These are phyloP conservation scores for Trebouxiophyceae sp. DNA, from an alignment of 163 green algal species.

Conservation along the genomic window DNA sequence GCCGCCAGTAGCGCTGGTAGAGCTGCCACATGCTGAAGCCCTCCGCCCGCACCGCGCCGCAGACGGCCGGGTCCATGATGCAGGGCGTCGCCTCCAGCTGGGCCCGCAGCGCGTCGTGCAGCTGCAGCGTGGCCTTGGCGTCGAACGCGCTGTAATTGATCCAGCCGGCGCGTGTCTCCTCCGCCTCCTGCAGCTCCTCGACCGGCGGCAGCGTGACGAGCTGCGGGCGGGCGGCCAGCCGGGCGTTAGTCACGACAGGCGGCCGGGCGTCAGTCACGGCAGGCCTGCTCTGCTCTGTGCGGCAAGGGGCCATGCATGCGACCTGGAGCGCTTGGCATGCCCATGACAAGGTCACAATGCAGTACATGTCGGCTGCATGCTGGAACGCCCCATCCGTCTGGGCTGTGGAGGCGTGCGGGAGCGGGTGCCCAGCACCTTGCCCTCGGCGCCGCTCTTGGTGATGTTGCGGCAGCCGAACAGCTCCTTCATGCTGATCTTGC, in stretches of 20 bases:
- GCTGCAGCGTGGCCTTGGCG: slow-evolving; percentile 82
- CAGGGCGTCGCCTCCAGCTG: slow-evolving; percentile 12
- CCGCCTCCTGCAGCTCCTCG: slow-evolving; percentile 68
- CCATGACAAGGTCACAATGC: too few relatives aligned
- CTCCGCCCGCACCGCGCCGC: neutral
- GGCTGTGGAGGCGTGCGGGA: too few relatives aligned
- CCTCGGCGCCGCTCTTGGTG: slow-evolving; percentile 50
- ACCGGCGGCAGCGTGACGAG: slow-evolving; percentile 56
- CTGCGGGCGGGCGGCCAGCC: too few relatives aligned
- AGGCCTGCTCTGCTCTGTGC: too few relatives aligned
- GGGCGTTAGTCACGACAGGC: too few relatives aligned
- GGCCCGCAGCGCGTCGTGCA: slow-evolving; percentile 48
- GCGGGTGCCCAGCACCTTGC: too few relatives aligned
- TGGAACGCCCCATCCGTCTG: too few relatives aligned
- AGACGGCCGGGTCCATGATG: slow-evolving; percentile 24
- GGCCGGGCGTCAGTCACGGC: too few relatives aligned
- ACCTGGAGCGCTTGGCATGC: too few relatives aligned
- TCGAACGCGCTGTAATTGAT: slow-evolving; percentile 91
- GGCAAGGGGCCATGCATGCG: too few relatives aligned
- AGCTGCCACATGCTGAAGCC: slow-evolving; percentile 70
- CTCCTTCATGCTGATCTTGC: slow-evolving; percentile 87
- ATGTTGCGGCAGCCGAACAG: slow-evolving; percentile 73
- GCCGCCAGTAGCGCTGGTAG: slow-evolving; percentile 74
- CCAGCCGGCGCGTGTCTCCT: slow-evolving; percentile 59
- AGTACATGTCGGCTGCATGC: too few relatives aligned